A percentile compares a stretch with the other conserved stretches of the same genome.
Evolutionary conservation across 345 rosid genomes (phyloP).

Genomic region (Mallotus nudiflorus): DNA sequence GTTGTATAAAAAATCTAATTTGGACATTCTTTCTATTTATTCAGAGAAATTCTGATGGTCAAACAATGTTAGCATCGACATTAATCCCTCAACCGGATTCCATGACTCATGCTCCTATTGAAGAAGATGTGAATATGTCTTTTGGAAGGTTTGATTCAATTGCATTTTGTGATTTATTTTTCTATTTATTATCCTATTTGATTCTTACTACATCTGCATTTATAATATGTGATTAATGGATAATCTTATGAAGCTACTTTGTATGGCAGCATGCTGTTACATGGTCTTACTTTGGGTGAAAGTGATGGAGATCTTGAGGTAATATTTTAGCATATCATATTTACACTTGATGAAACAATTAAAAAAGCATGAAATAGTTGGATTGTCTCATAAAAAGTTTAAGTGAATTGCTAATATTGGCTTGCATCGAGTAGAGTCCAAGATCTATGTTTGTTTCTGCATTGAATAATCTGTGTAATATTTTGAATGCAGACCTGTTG

Average conservation of each 20-base stretch:
- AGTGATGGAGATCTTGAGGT: conserved; percentile 96
- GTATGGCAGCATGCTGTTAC: conserved; percentile 79
- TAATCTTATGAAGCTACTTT: conserved; percentile 14
- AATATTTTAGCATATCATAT: conserved; percentile 12
- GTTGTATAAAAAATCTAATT: conserved; percentile 20
- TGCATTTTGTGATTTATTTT: conserved; percentile 10
- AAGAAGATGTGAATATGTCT: conserved; percentile 91
- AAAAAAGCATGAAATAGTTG: conserved; percentile 3
- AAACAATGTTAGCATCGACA: conserved; percentile 87
- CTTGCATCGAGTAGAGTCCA: conserved; percentile 6
- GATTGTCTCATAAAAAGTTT: neutral
- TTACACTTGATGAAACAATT: neutral
- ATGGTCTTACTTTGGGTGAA: conserved; percentile 83
- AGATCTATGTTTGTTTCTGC: conserved; percentile 14
- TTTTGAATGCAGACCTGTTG: conserved; percentile 71
- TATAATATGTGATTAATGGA: neutral
- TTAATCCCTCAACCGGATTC: conserved; percentile 82
- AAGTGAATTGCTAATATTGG: conserved; percentile 4
- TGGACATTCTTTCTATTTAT: conserved; percentile 12
- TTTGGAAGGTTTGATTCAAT: conserved; percentile 73
- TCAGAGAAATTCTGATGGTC: conserved; percentile 86
- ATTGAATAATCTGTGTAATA: conserved; percentile 28
- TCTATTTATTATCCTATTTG: conserved; percentile 2
- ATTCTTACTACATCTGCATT: neutral
- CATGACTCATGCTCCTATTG: conserved; percentile 56